Conservation (phyloP, 2,329 filamentous ascomycete species). For the Paradendryphiella salina region DNA sequence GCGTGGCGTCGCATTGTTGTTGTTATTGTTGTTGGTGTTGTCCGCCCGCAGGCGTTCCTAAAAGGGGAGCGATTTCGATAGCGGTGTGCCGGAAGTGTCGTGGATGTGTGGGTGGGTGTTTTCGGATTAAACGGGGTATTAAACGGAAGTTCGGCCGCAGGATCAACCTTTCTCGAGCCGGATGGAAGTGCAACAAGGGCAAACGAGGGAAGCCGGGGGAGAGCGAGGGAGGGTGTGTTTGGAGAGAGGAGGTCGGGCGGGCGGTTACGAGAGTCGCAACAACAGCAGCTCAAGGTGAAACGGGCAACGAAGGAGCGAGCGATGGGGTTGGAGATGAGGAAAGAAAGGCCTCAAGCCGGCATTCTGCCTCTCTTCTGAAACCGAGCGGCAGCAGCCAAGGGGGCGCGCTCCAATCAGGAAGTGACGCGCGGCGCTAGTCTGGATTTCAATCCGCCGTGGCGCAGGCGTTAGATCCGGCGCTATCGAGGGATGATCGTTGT, state of each 20-base stretch:
- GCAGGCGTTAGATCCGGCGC: slow-evolving; percentile 17
- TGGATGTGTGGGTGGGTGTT: not conserved
- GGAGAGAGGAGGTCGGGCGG: not conserved
- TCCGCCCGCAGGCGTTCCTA: slow-evolving; percentile 39
- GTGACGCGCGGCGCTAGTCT: slow-evolving; percentile 35
- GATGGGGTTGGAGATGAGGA: slow-evolving; percentile 24
- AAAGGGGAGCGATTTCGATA: slow-evolving; percentile 17
- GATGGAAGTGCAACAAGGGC: slow-evolving; percentile 18
- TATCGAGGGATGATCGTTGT: slow-evolving; percentile 26
- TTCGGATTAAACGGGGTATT: slow-evolving; percentile 18
- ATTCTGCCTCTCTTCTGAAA: slow-evolving; percentile 34
- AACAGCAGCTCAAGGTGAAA: slow-evolving; percentile 38
- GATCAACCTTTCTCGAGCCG: slow-evolving; percentile 45
- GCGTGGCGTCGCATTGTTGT: slow-evolving; percentile 40
- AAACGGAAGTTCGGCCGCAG: slow-evolving; percentile 38
- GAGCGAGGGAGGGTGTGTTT: not conserved
- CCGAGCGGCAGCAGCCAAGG: slow-evolving; percentile 26
- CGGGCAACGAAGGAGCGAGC: slow-evolving; percentile 37
- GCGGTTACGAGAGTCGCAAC: not conserved
- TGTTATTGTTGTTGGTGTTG: slow-evolving; percentile 20
- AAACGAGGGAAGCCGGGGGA: not conserved
- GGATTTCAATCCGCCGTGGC: slow-evolving; percentile 6
- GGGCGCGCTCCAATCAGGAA: slow-evolving; percentile 32
- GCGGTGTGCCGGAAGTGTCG: not conserved
- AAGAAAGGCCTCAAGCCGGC: slow-evolving; percentile 26